Percentiles rank a stretch among this genome's conserved stretches.
Conservation (phyloP, 139 green algal genomes). For the Chlorella sorokiniana region DNA sequence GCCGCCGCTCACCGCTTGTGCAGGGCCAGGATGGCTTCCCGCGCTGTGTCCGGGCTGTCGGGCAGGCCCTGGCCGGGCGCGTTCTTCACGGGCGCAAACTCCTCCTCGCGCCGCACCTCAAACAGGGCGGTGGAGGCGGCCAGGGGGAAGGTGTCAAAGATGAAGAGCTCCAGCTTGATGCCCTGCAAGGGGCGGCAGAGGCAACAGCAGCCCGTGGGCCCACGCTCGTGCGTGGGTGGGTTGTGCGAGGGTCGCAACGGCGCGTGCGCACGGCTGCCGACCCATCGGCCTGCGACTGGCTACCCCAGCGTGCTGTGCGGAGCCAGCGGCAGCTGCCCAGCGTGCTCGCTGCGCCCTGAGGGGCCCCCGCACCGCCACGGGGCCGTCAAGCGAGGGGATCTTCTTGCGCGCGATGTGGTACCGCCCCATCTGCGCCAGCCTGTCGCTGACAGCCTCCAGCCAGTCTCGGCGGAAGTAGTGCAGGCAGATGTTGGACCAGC, state of each 20-base stretch:
- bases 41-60: slow-evolving; percentile 88
- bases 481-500: slow-evolving; percentile 97
- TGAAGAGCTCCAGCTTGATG: slow-evolving; percentile 97
- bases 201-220: too few species aligned
- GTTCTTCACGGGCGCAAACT: slow-evolving; percentile 95
- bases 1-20: slow-evolving; percentile 52
- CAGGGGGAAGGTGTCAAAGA: slow-evolving; percentile 93
- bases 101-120: slow-evolving; percentile 66
- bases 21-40: slow-evolving; percentile 71
- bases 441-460: slow-evolving; percentile 57
- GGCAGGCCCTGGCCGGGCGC: slow-evolving; percentile 55
- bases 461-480: slow-evolving; percentile 90
- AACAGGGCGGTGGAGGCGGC: slow-evolving; percentile 55
- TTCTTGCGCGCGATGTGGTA: slow-evolving; percentile 93
- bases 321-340: background rate
- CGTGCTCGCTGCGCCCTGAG: background rate
- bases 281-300: too few species aligned
- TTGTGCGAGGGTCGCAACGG: too few species aligned
- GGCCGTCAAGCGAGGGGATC: slow-evolving; percentile 72
- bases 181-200: slow-evolving; percentile 68
- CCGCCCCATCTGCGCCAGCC: slow-evolving; percentile 32
- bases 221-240: too few species aligned
- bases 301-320: too few species aligned
- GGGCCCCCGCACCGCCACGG: slow-evolving; percentile 43
- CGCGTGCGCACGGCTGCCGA: too few species aligned